phyloP scores from a whole-genome alignment of 306 rosid genomes.

The Albizia julibrissin region DNA sequence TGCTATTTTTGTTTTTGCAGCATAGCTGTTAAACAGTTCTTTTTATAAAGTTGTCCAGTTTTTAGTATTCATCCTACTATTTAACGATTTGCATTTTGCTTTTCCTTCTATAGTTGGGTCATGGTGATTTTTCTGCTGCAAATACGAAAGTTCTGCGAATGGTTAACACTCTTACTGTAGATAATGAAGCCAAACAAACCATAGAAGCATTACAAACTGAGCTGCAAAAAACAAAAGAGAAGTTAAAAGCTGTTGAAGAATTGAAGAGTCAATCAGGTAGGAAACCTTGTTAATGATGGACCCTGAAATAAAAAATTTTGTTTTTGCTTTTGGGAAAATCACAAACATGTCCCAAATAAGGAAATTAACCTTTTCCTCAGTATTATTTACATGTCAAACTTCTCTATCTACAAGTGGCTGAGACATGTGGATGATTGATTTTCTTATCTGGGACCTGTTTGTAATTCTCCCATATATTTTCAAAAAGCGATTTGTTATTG shows the following conservation, averaged over 20 bases:
- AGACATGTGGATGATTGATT: not conserved
- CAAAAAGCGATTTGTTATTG: not conserved
- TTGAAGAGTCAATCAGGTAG: conserved; percentile 86
- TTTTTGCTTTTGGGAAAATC: not conserved
- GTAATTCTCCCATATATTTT: not conserved
- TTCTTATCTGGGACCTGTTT: not conserved
- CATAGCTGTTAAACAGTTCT: conserved; percentile 10
- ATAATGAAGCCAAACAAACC: conserved; percentile 92
- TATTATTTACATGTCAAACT: not conserved
- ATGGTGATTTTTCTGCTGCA: conserved; percentile 82
- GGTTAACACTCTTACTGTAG: conserved; percentile 91
- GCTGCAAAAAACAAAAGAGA: conserved; percentile 89
- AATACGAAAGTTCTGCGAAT: conserved; percentile 92
- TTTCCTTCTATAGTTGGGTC: conserved; percentile 71
- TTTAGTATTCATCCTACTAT: conserved; percentile 31
- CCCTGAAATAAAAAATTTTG: conserved; percentile 8
- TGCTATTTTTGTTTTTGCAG: conserved; percentile 4
- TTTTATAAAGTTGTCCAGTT: conserved; percentile 21
- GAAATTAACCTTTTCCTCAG: not conserved
- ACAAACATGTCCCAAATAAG: not conserved
- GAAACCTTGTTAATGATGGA: conserved; percentile 24
- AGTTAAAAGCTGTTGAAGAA: conserved; percentile 92
- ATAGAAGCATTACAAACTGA: conserved; percentile 85
- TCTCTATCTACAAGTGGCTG: not conserved
- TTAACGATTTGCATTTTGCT: conserved; percentile 15